Conservation (phyloP, 2,329 filamentous ascomycete genomes). For the Paecilomyces formosus region DNA sequence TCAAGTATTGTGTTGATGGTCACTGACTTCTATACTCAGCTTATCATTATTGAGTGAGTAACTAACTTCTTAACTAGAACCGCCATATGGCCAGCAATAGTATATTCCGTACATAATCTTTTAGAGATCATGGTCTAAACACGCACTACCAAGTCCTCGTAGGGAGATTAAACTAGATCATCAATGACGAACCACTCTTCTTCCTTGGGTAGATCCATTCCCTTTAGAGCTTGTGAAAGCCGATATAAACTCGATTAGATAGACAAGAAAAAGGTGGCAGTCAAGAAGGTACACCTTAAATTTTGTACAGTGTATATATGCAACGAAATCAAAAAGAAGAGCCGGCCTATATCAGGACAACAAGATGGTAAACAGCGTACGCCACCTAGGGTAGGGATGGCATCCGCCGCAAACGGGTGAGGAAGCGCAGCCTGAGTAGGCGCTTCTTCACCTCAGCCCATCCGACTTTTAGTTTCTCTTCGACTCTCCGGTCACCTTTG, state of each 20-base stretch:
- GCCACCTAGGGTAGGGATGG: constrained; percentile 19
- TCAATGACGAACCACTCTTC: neutral
- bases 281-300: neutral
- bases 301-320: neutral
- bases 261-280: neutral
- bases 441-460: constrained; percentile 26
- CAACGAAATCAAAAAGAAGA: constrained; percentile 10
- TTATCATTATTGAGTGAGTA: too few species aligned
- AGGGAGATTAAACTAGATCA: neutral
- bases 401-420: constrained; percentile 14
- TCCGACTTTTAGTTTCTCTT: constrained; percentile 27
- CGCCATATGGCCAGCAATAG: neutral
- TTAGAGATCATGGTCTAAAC: neutral
- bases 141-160: neutral
- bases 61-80: neutral
- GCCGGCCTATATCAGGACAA: neutral
- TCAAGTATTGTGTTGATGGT: too few species aligned
- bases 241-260: neutral
- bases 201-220: neutral
- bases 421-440: constrained; percentile 18
- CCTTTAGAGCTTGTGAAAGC: neutral
- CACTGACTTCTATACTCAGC: too few species aligned
- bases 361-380: neutral
- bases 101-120: neutral
- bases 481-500: constrained; percentile 35